Conservation (phyloP, 345 rosid genomes). For the Citrus cavaleriei region DNA sequence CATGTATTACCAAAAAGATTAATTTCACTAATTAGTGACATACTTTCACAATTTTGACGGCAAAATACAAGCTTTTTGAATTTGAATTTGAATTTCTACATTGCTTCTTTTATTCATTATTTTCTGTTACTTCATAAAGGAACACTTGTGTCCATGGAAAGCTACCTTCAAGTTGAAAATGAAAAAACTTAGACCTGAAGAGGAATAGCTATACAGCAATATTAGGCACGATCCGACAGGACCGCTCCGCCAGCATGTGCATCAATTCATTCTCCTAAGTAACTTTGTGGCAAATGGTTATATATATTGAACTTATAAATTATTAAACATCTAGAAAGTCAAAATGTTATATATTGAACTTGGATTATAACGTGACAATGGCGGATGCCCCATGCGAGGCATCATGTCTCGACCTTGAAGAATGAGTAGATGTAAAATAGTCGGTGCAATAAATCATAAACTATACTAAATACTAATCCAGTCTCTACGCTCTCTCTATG, state of each 20-base stretch:
- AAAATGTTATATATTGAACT: not conserved
- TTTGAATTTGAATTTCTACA: too few relatives aligned
- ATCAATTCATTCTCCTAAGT: not conserved
- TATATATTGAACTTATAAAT: not conserved
- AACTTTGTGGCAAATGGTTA: not conserved
- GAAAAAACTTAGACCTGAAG: not conserved
- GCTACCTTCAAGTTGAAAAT: not conserved
- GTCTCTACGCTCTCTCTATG: not conserved
- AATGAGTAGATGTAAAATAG: not conserved
- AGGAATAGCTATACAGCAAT: not conserved
- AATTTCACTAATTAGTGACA: too few relatives aligned
- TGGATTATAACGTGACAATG: not conserved
- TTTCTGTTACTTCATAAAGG: too few relatives aligned
- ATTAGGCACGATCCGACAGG: conserved; percentile 7
- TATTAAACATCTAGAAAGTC: not conserved
- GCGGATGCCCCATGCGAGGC: conserved; percentile 8
- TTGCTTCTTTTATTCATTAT: too few relatives aligned
- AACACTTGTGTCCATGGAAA: not conserved
- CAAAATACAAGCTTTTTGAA: too few relatives aligned
- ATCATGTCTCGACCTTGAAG: not conserved
- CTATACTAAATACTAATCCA: not conserved
- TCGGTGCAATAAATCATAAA: conserved; percentile 10
- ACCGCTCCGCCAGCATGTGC: not conserved
- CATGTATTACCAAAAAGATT: too few relatives aligned
- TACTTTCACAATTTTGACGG: too few relatives aligned